phyloP scores from a whole-genome alignment of 768 basidiomycete species.

The Serpula lacrymans region DNA sequence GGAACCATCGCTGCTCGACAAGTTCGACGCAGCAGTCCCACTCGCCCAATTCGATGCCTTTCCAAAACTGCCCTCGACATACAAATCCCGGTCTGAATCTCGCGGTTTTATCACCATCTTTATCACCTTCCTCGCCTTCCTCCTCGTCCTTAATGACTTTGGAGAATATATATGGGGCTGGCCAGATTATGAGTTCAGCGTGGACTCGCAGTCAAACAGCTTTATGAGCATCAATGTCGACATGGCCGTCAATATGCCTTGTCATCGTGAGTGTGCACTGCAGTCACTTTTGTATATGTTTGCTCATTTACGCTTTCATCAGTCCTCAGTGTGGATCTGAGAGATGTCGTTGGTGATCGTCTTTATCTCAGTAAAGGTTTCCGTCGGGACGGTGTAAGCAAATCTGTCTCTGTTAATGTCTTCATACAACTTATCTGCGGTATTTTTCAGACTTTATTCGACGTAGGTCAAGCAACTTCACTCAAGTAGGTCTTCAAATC shows the following conservation, averaged over 20 bases:
- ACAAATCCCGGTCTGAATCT: slow-evolving; percentile 74
- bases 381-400: slow-evolving; percentile 77
- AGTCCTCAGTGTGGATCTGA: slow-evolving; percentile 86
- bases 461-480: slow-evolving; percentile 73
- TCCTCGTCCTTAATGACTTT: slow-evolving; percentile 84
- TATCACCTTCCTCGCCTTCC: slow-evolving; percentile 58
- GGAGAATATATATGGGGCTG: slow-evolving; percentile 94
- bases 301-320: slow-evolving; percentile 6
- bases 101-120: slow-evolving; percentile 81
- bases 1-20: slow-evolving; percentile 45
- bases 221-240: slow-evolving; percentile 88
- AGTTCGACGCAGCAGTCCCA: slow-evolving; percentile 62
- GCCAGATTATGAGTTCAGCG: slow-evolving; percentile 85
- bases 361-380: slow-evolving; percentile 79
- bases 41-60: slow-evolving; percentile 82
- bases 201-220: slow-evolving; percentile 61
- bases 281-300: neutral
- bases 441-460: slow-evolving; percentile 62
- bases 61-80: slow-evolving; percentile 78
- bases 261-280: slow-evolving; percentile 65
- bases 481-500: slow-evolving; percentile 46
- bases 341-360: slow-evolving; percentile 93
- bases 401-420: neutral
- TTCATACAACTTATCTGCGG: neutral
- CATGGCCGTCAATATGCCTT: slow-evolving; percentile 90